Base-by-base conservation (phyloP, 371 early-diverging fungal species). In the Nematocida minor region DNA sequence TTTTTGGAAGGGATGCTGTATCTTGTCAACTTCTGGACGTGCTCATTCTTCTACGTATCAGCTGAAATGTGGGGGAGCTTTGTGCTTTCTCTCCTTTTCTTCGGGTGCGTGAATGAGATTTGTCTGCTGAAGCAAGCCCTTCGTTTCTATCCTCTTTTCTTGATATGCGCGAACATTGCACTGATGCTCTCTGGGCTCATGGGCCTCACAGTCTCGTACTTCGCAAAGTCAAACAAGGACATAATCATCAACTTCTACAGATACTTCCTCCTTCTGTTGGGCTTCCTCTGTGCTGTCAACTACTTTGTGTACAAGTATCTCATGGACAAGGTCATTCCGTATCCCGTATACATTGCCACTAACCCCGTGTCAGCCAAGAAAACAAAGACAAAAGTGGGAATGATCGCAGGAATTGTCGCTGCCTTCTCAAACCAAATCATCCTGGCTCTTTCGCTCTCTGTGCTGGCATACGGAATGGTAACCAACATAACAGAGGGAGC, bases 41-140 rank as follows among this genome's bases (percentile, higher is more conserved):
- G 84, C 14, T 80, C 86, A 6, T 41, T 82, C 6, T 66, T 82
- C 32, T 86, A 77, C 60, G 79, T 86, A 2, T 40, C 70, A 20
- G 74, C 85, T 41, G 86, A 86, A 60, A 55, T 85, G 47, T 86
- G 85, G 85, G 85, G 86, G 20, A 80, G 66, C 66, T 41, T 83
- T 7, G 79, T 86, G 18, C 79, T 86, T 9, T 80, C 83, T 4
- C 80, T 86, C 55, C 67, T 86, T 3, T 84, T 83, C 66, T 60
- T 85, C 53, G 67, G 69, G 16, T 83, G 68, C 36, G 40, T 83
- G 16, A 85, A 85, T 68, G 84, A 84, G 47, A 20, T 70, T 3
- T 86, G 86, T 55, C 69, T 80, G 4, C 51, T 80, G 14, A 81
- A 64, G n/a, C 85, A 86, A 67, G 82, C 78, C 34, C 54, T 68